Conservation (phyloP, 805 yeast species). For the Dipodascopsis tothii region DNA sequence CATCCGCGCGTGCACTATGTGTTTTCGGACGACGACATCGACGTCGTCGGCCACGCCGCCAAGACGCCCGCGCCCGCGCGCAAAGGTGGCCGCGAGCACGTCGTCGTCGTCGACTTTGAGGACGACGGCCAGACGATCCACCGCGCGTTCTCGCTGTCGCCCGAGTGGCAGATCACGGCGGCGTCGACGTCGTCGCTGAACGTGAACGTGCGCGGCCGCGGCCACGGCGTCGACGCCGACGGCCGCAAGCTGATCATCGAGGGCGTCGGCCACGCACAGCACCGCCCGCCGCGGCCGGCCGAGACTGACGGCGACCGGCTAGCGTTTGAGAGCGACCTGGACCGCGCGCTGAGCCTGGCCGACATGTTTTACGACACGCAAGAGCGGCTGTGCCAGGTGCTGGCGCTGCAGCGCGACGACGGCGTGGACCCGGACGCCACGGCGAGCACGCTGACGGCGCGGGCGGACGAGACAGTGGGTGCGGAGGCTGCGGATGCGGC, state of each 20-base stretch:
- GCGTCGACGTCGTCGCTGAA: conserved; percentile 22
- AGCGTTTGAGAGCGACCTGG: conserved; percentile 5
- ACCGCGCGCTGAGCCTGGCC: conserved; percentile 6
- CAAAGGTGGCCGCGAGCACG: conserved; percentile 30
- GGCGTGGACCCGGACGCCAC: too few relatives aligned
- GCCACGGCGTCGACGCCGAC: background rate
- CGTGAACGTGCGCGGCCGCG: conserved; percentile 1
- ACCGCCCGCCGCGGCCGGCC: background rate
- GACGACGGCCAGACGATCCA: conserved; percentile 28
- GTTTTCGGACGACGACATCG: conserved; percentile 32
- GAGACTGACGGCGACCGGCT: background rate
- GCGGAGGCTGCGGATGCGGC: too few relatives aligned
- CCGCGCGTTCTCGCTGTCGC: conserved; percentile 31
- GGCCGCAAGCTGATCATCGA: conserved; percentile 20
- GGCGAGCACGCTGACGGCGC: too few relatives aligned
- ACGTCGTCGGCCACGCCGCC: conserved; percentile 15
- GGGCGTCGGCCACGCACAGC: conserved; percentile 17
- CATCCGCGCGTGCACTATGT: conserved; percentile 35
- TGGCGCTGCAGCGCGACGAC: too few relatives aligned
- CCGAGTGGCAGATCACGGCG: conserved; percentile 34
- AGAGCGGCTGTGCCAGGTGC: too few relatives aligned
- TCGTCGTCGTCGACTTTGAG: conserved; percentile 34
- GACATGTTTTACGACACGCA: conserved; percentile 13
- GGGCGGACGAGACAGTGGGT: too few relatives aligned
- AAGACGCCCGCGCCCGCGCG: conserved; percentile 30